These are phyloP conservation scores for Petunia axillaris DNA, from an alignment of 257 asterid species.

Conservation along the genomic window DNA sequence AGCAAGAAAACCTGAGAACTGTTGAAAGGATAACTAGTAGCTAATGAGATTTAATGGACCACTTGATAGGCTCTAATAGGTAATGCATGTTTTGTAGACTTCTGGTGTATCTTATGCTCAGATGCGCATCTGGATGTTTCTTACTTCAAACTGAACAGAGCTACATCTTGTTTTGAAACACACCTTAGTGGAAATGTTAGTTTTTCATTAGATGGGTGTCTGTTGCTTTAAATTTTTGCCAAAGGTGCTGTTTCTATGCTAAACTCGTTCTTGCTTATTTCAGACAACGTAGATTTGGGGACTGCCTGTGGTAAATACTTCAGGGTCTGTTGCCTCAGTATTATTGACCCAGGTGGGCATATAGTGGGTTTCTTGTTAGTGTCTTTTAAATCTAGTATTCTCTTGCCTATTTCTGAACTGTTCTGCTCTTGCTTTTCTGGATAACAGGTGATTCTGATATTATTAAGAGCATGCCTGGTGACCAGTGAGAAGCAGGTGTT, in stretches of 20 bases:
- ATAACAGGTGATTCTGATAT: slow-evolving; percentile 67
- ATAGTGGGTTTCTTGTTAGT: background rate
- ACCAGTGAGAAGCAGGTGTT: slow-evolving; percentile 40
- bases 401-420: background rate
- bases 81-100: background rate
- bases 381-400: background rate
- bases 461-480: slow-evolving; percentile 56
- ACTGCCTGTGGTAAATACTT: slow-evolving; percentile 76
- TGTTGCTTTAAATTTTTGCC: background rate
- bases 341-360: slow-evolving; percentile 61
- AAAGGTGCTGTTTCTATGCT: background rate
- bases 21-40: background rate
- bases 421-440: background rate
- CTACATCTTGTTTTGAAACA: background rate
- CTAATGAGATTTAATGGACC: background rate
- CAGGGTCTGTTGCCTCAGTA: slow-evolving; percentile 76
- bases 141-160: background rate
- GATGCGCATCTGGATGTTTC: background rate
- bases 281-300: slow-evolving; percentile 77
- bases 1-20: background rate
- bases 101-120: background rate
- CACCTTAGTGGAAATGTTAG: background rate
- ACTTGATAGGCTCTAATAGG: background rate
- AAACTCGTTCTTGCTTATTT: background rate
- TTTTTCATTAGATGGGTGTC: background rate